Evolutionary conservation across 208 protist species (phyloP).

Genomic region (Leishmania tropica): DNA sequence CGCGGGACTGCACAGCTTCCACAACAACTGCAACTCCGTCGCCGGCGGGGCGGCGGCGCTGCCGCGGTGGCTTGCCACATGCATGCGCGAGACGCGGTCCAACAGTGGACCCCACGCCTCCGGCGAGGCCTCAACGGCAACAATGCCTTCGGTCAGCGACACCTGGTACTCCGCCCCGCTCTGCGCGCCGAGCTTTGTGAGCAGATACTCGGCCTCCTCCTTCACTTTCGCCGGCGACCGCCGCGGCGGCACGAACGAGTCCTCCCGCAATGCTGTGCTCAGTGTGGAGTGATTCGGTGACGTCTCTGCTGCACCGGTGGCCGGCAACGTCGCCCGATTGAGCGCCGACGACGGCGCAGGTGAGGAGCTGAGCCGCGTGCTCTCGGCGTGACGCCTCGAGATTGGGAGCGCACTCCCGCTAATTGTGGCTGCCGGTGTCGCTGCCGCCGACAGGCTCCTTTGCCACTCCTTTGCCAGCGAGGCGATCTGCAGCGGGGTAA

Average conservation of each 20-base stretch:
- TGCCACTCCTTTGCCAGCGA: conserved; percentile 53
- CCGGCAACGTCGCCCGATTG: background rate
- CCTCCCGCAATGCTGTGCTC: conserved; percentile 24
- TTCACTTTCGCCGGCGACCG: conserved; percentile 33
- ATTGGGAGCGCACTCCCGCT: background rate
- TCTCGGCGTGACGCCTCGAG: background rate
- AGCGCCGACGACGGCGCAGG: background rate
- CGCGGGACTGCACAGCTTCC: conserved; percentile 62
- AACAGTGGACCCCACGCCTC: conserved; percentile 32
- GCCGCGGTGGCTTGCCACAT: background rate
- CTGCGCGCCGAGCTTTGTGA: conserved; percentile 31
- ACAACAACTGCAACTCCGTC: conserved; percentile 46
- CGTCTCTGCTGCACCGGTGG: background rate
- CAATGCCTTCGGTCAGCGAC: conserved; percentile 27
- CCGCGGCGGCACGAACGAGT: conserved; percentile 22
- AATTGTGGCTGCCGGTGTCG: background rate
- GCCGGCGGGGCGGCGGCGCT: background rate
- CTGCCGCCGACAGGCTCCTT: conserved; percentile 8
- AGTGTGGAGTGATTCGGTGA: conserved; percentile 24
- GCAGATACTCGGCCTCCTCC: conserved; percentile 36
- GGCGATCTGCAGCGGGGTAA: conserved; percentile 52
- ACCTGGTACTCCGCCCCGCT: conserved; percentile 35
- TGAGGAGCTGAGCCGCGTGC: background rate
- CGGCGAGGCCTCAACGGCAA: conserved; percentile 37
- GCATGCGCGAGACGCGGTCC: conserved; percentile 32